Conservation (phyloP, 139 green algal genomes). For the Chlamydomonas applanata region DNA sequence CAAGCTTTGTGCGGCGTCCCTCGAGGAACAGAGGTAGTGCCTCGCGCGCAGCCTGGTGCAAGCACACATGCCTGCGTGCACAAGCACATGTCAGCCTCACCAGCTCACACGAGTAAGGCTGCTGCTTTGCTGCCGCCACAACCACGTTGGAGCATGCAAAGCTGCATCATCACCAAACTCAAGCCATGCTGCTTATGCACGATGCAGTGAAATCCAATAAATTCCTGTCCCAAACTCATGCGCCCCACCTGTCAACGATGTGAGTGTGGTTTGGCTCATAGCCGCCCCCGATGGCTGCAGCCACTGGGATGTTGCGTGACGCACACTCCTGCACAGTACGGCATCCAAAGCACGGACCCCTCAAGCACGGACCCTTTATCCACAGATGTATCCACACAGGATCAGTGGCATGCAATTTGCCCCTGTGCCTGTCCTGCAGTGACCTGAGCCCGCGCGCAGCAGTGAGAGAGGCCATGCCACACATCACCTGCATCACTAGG, state of each 20-base stretch:
- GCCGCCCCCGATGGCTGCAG: slow-evolving; percentile 52
- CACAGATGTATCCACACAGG: too few relatives aligned
- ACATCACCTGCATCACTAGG: slow-evolving; percentile 43
- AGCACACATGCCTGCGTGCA: not conserved
- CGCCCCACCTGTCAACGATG: slow-evolving; percentile 35
- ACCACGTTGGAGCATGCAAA: not conserved
- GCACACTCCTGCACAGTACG: slow-evolving; percentile 29
- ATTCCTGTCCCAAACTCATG: not conserved
- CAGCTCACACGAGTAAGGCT: not conserved
- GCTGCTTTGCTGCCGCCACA: not conserved
- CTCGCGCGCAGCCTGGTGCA: not conserved
- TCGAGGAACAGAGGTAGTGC: not conserved
- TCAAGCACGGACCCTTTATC: too few relatives aligned
- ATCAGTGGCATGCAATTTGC: too few relatives aligned
- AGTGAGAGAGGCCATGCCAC: too few relatives aligned
- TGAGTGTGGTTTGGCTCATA: slow-evolving; percentile 42
- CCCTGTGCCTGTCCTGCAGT: too few relatives aligned
- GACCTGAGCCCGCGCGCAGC: too few relatives aligned
- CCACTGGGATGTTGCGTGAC: slow-evolving; percentile 34
- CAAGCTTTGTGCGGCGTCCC: not conserved
- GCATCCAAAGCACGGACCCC: too few relatives aligned
- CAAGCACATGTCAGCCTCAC: not conserved
- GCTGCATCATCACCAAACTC: not conserved
- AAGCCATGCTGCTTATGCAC: not conserved
- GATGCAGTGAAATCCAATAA: not conserved